phyloP scores from a whole-genome alignment of 1,284 basidiomycete species.

The Trichosporon sp. region DNA sequence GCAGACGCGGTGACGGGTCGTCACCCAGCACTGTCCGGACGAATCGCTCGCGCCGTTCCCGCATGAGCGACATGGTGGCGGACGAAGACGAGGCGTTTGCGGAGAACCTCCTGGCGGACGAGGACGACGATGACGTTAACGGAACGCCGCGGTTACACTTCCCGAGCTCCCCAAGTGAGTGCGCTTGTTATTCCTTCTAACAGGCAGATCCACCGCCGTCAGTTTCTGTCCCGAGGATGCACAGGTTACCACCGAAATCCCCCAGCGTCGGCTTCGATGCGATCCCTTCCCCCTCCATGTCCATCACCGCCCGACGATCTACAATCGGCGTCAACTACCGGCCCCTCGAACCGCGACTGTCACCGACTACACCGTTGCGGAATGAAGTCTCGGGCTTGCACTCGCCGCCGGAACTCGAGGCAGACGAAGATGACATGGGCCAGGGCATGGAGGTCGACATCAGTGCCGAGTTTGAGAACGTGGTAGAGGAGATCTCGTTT shows the following conservation, averaged over 20 bases:
- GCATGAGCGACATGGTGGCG: conserved; percentile 38
- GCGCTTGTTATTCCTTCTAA: not conserved
- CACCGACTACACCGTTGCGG: not conserved
- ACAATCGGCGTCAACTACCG: conserved; percentile 16
- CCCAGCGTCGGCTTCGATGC: conserved; percentile 26
- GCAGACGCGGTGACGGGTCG: not conserved
- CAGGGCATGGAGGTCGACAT: conserved; percentile 5
- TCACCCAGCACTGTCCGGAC: not conserved
- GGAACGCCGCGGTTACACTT: conserved; percentile 12
- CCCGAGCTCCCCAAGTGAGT: conserved; percentile 20
- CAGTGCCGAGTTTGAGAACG: conserved; percentile 7
- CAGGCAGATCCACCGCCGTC: conserved; percentile 28
- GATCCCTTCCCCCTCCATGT: conserved; percentile 24
- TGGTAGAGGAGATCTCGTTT: not conserved
- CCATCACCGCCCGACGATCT: conserved; percentile 9
- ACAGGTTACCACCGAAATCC: conserved; percentile 21
- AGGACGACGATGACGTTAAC: conserved; percentile 14
- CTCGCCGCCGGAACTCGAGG: not conserved
- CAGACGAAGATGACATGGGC: not conserved
- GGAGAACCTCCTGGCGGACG: conserved; percentile 52
- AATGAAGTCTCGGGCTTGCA: conserved; percentile 1
- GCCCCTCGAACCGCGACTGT: not conserved
- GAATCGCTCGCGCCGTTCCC: conserved; percentile 44
- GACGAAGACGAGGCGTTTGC: conserved; percentile 56
- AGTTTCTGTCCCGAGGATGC: conserved; percentile 20